Percentiles rank a stretch among this genome's conserved stretches.
phyloP scores from a whole-genome alignment of 2,329 filamentous ascomycete genomes.

The Hypoxylon sp. region DNA sequence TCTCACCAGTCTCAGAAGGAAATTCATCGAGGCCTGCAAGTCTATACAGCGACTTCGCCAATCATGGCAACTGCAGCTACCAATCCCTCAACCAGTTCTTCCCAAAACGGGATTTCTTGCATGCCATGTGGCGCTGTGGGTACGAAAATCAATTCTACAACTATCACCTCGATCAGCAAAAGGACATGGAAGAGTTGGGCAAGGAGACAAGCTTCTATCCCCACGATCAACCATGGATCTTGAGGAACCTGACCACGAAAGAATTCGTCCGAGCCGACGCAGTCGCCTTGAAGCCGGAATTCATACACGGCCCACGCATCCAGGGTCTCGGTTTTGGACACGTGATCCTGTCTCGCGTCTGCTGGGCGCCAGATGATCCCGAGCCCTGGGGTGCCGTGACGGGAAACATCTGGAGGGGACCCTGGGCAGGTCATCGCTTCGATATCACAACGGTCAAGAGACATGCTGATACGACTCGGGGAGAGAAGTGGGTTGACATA shows the following conservation, averaged over 20 bases:
- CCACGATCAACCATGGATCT: background rate
- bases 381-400: background rate
- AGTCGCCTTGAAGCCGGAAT: background rate
- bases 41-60: too few species aligned
- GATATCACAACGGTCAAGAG: background rate
- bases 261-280: constrained; percentile 2
- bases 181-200: too few species aligned
- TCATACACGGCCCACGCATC: background rate
- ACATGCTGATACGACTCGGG: background rate
- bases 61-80: too few species aligned
- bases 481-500: background rate
- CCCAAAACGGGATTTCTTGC: too few species aligned
- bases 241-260: background rate
- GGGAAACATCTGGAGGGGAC: background rate
- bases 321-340: background rate
- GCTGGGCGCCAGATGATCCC: background rate
- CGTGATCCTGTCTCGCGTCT: background rate
- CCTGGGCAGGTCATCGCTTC: background rate
- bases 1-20: too few species aligned
- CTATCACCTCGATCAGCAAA: too few species aligned
- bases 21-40: too few species aligned
- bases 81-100: too few species aligned
- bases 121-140: too few species aligned
- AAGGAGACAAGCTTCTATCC: background rate
- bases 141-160: too few species aligned